Percentiles rank a stretch among this genome's conserved stretches.
phyloP scores from a whole-genome alignment of 2,329 filamentous ascomycete genomes.

The Dothidotthia symphoricarpi region DNA sequence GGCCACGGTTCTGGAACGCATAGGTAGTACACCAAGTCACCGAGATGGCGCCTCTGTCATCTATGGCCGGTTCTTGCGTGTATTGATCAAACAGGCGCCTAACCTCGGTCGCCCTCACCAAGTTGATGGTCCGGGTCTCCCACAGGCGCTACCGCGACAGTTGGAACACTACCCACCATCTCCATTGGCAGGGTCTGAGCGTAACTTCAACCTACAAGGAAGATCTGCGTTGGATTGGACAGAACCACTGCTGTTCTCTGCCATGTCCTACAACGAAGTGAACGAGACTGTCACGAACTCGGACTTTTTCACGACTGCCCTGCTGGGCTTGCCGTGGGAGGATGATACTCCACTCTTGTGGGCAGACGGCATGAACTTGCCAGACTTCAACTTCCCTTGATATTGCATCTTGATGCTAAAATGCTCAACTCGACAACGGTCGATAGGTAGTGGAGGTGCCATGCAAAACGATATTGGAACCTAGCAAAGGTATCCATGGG shows the following conservation, averaged over 20 bases:
- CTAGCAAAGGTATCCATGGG: too few relatives aligned
- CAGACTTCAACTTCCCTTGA: slow-evolving; percentile 33
- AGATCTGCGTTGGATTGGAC: slow-evolving; percentile 1
- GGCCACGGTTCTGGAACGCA: slow-evolving; percentile 65
- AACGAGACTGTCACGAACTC: slow-evolving; percentile 64
- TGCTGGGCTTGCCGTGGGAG: slow-evolving; percentile 59
- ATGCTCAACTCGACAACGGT: too few relatives aligned
- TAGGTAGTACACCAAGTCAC: slow-evolving; percentile 64
- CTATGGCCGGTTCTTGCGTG: slow-evolving; percentile 57
- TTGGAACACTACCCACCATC: slow-evolving; percentile 6
- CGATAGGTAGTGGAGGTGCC: too few relatives aligned
- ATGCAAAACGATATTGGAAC: too few relatives aligned
- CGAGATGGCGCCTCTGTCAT: slow-evolving; percentile 64
- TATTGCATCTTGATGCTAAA: too few relatives aligned
- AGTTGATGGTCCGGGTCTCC: slow-evolving; percentile 3
- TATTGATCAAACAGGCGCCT: slow-evolving; percentile 38
- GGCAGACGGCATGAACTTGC: slow-evolving; percentile 38
- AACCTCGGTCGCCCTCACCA: slow-evolving; percentile 7
- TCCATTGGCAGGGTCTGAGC: neutral
- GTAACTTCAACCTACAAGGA: too few relatives aligned
- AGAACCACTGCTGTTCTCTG: slow-evolving; percentile 57
- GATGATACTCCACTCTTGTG: slow-evolving; percentile 44
- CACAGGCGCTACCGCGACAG: slow-evolving; percentile 10
- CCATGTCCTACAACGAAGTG: slow-evolving; percentile 69
- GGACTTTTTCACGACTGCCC: slow-evolving; percentile 57